Evolutionary conservation across 2,329 filamentous ascomycete genomes (phyloP).

Genomic region (Dothideomycetes sp.): DNA sequence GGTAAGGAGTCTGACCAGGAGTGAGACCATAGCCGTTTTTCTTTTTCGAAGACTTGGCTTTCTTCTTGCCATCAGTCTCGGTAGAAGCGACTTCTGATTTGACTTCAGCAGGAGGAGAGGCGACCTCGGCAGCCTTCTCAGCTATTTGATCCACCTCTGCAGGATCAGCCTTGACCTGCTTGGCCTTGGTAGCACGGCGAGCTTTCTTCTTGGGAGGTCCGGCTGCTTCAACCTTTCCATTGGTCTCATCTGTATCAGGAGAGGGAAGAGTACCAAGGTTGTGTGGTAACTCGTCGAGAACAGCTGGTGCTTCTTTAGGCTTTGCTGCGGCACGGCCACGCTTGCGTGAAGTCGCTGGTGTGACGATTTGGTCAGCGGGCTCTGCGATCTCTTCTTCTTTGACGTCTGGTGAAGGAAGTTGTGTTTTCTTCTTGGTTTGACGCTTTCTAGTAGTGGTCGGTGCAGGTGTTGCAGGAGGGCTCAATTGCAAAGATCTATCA

Average conservation of each 20-base stretch:
- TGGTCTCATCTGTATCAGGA: conserved; percentile 19
- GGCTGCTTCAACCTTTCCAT: conserved; percentile 15
- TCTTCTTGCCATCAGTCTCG: conserved; percentile 17
- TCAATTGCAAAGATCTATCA: conserved; percentile 30
- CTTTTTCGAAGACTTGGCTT: conserved; percentile 34
- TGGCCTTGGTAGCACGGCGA: conserved; percentile 10
- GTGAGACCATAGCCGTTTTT: conserved; percentile 38
- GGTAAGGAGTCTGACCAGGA: conserved; percentile 54
- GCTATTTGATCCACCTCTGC: conserved; percentile 15
- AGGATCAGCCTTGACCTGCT: conserved; percentile 16
- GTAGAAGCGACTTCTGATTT: conserved; percentile 11
- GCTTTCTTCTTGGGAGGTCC: conserved; percentile 15
- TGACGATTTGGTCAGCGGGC: neutral
- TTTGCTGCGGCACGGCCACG: conserved; percentile 25
- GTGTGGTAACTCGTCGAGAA: conserved; percentile 45
- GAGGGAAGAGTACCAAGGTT: conserved; percentile 40
- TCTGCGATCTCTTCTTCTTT: conserved; percentile 18
- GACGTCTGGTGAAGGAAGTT: conserved; percentile 10
- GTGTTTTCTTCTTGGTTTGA: conserved; percentile 17
- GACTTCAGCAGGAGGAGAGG: conserved; percentile 12
- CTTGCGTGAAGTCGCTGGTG: conserved; percentile 26
- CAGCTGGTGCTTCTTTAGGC: conserved; percentile 16
- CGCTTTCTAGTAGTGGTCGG: conserved; percentile 20
- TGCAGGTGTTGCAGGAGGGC: conserved; percentile 33
- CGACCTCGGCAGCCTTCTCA: conserved; percentile 12